Conservation (phyloP, 306 rosid species). For the Nissolia schottii region DNA sequence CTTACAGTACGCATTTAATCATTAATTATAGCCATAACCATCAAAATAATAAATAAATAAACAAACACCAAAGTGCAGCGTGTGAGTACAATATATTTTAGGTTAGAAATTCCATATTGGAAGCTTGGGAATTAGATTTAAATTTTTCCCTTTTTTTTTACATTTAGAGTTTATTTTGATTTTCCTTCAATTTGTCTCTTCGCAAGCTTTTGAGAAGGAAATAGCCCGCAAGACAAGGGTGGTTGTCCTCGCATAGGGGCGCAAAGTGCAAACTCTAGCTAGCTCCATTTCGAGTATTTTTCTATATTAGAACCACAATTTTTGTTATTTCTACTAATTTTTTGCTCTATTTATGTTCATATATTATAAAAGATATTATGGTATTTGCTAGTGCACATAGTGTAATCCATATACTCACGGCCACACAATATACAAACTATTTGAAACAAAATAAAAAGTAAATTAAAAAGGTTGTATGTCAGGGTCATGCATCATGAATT, state of each 20-base stretch:
- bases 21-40: too few species aligned
- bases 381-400: neutral
- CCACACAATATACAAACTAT: too few species aligned
- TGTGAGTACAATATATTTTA: neutral
- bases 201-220: slow-evolving; percentile 38
- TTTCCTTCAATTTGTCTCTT: slow-evolving; percentile 44
- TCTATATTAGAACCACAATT: neutral
- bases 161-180: too few species aligned
- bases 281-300: slow-evolving; percentile 18
- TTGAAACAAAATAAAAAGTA: neutral
- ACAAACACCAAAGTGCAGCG: neutral
- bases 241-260: slow-evolving; percentile 65
- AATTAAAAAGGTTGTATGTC: slow-evolving; percentile 28
- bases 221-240: slow-evolving; percentile 79
- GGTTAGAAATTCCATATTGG: slow-evolving; percentile 16
- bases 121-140: slow-evolving; percentile 33
- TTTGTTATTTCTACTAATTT: neutral
- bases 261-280: slow-evolving; percentile 48
- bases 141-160: too few species aligned
- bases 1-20: too few species aligned
- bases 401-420: neutral
- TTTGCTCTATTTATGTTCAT: neutral
- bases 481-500: slow-evolving; percentile 59
- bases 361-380: neutral
- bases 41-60: too few species aligned